These are phyloP conservation scores for Coelastrella sp. DNA, from an alignment of 139 green algal species.

Conservation along the genomic window DNA sequence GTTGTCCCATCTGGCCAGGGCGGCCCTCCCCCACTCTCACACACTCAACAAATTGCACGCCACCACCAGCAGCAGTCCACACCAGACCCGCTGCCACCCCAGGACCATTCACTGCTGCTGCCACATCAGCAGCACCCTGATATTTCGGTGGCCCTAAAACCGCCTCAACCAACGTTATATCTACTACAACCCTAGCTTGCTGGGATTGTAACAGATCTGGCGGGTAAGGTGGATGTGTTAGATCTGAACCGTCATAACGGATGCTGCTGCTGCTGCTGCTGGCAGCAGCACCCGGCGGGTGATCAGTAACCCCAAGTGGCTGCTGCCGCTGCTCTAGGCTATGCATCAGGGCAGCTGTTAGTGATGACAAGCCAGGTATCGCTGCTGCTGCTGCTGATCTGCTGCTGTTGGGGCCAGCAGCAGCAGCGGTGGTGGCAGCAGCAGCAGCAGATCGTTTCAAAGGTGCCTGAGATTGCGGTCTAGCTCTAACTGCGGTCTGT, in stretches of 20 bases:
- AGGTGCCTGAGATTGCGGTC: not conserved
- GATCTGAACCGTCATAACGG: not conserved
- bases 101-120: slow-evolving; percentile 62
- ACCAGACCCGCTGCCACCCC: slow-evolving; percentile 83
- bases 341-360: slow-evolving; percentile 19
- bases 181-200: slow-evolving; percentile 57
- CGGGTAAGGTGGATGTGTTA: slow-evolving; percentile 31
- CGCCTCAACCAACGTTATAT: slow-evolving; percentile 69
- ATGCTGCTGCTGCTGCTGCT: slow-evolving; percentile 34
- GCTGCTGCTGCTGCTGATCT: not conserved
- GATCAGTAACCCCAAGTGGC: not conserved
- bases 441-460: not conserved
- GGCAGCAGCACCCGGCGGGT: not conserved
- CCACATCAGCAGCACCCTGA: slow-evolving; percentile 47
- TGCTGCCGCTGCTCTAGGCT: not conserved
- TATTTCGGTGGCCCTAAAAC: slow-evolving; percentile 77
- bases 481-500: not conserved
- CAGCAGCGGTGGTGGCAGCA: not conserved
- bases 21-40: slow-evolving; percentile 52
- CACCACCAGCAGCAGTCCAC: slow-evolving; percentile 81
- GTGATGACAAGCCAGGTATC: not conserved
- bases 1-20: slow-evolving; percentile 48
- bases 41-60: slow-evolving; percentile 85
- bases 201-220: slow-evolving; percentile 44
- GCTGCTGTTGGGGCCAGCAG: slow-evolving; percentile 18